Conservation (phyloP, 1,284 basidiomycete genomes). For the Malassezia pachydermatis region DNA sequence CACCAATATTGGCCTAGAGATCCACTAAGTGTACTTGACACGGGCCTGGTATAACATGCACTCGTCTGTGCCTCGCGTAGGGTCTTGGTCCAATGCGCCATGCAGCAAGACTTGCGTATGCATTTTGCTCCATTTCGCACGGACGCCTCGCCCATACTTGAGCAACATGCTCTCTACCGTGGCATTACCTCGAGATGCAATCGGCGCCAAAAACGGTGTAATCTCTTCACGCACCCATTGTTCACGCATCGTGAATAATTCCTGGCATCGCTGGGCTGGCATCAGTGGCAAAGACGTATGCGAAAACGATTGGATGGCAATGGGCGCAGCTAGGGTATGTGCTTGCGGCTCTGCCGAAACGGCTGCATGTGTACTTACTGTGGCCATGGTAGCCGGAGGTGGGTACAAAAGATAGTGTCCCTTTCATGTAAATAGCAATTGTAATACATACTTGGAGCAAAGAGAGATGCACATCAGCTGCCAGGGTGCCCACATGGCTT, state of each 20-base stretch:
- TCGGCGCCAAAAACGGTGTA: slow-evolving; percentile 45
- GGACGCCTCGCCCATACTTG: slow-evolving; percentile 19
- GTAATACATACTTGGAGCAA: slow-evolving; percentile 3
- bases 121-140: slow-evolving; percentile 6
- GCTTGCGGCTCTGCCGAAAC: not conserved
- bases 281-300: slow-evolving; percentile 32
- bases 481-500: not conserved
- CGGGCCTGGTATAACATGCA: slow-evolving; percentile 16
- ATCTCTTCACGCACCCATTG: slow-evolving; percentile 42
- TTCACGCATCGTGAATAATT: slow-evolving; percentile 36
- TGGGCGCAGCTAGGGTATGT: slow-evolving; percentile 9
- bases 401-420: slow-evolving; percentile 30
- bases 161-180: slow-evolving; percentile 29
- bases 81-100: not conserved
- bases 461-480: slow-evolving; percentile 7
- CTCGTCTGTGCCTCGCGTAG: not conserved
- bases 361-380: slow-evolving; percentile 9
- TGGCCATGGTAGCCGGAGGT: slow-evolving; percentile 19
- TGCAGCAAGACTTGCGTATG: slow-evolving; percentile 14
- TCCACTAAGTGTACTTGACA: slow-evolving; percentile 11
- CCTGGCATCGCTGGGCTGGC: slow-evolving; percentile 39
- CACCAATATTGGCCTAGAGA: slow-evolving; percentile 6
- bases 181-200: slow-evolving; percentile 2
- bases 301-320: slow-evolving; percentile 36
- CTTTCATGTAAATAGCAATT: slow-evolving; percentile 15